Conservation (phyloP, 2,329 filamentous ascomycete species). For the Fonsecaea multimorphosa region DNA sequence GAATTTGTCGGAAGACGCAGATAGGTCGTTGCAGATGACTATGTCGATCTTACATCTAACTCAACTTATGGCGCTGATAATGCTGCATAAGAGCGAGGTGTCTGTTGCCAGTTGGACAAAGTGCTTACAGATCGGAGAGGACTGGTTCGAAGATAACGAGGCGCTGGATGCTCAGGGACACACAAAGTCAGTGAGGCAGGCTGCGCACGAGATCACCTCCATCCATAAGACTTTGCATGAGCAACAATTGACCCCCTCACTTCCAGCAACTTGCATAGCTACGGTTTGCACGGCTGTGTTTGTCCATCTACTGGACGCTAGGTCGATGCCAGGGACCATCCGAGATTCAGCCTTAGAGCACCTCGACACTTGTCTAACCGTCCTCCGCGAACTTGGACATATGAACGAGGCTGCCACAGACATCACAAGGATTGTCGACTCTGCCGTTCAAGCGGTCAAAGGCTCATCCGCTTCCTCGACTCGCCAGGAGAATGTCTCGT, state of each 20-base stretch:
- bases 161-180: slow-evolving; percentile 13
- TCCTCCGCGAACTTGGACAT: slow-evolving; percentile 16
- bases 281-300: slow-evolving; percentile 16
- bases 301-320: slow-evolving; percentile 17
- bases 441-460: slow-evolving; percentile 7
- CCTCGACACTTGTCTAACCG: slow-evolving; percentile 8
- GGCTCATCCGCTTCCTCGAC: slow-evolving; percentile 1
- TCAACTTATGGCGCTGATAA: slow-evolving; percentile 13
- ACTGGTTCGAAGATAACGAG: slow-evolving; percentile 12
- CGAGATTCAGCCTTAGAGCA: slow-evolving; percentile 8
- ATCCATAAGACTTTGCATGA: slow-evolving; percentile 22
- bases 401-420: slow-evolving; percentile 11
- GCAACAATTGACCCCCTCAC: neutral
- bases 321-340: slow-evolving; percentile 7
- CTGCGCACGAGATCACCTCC: slow-evolving; percentile 10
- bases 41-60: slow-evolving; percentile 15
- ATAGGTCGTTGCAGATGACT: slow-evolving; percentile 15
- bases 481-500: neutral
- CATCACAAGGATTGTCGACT: slow-evolving; percentile 14
- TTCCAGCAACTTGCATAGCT: slow-evolving; percentile 12
- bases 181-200: slow-evolving; percentile 16
- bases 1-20: slow-evolving; percentile 16
- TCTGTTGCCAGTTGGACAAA: slow-evolving; percentile 8
- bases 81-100: slow-evolving; percentile 17
- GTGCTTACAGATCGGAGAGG: neutral